Evolutionary conservation across 2,329 filamentous ascomycete species (phyloP).

Genomic region (Trichophyton benhamiae): DNA sequence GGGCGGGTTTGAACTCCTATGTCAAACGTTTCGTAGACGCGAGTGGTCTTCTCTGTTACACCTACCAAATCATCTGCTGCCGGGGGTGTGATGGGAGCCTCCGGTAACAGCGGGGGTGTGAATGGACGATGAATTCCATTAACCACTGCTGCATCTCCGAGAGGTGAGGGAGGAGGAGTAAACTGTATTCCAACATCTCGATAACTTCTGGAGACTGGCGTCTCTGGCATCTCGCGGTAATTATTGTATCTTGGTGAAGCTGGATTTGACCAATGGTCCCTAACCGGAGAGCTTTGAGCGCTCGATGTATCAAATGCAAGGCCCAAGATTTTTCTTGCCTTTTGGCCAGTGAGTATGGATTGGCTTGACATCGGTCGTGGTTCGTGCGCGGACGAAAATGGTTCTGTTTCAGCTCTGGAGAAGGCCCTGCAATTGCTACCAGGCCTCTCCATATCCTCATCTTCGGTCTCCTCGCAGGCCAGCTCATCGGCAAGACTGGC

Average conservation of each 20-base stretch:
- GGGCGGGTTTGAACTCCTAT: constrained; percentile 23
- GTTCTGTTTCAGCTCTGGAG: constrained; percentile 50
- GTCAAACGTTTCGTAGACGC: constrained; percentile 15
- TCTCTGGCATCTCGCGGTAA: background rate
- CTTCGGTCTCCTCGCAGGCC: constrained; percentile 59
- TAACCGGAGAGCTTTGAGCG: constrained; percentile 22
- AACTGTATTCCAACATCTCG: constrained; percentile 68
- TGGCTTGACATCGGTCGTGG: constrained; percentile 27
- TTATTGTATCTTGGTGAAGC: background rate
- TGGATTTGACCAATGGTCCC: background rate
- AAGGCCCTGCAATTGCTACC: constrained; percentile 15
- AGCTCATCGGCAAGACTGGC: constrained; percentile 84
- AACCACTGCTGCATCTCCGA: constrained; percentile 14
- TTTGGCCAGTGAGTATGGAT: constrained; percentile 12
- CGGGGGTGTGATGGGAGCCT: constrained; percentile 40
- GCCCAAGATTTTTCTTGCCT: constrained; percentile 35
- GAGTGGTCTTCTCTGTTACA: background rate
- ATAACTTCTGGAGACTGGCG: constrained; percentile 38
- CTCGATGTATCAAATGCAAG: constrained; percentile 36
- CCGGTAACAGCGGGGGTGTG: constrained; percentile 42
- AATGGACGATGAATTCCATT: constrained; percentile 47
- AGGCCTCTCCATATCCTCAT: constrained; percentile 49
- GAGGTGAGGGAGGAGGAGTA: constrained; percentile 67
- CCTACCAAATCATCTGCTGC: background rate
- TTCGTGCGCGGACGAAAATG: constrained; percentile 45